A percentile compares a stretch with the other conserved stretches of the same genome.
phyloP scores from a whole-genome alignment of 805 yeast species.

The Saturnispora quitensis region DNA sequence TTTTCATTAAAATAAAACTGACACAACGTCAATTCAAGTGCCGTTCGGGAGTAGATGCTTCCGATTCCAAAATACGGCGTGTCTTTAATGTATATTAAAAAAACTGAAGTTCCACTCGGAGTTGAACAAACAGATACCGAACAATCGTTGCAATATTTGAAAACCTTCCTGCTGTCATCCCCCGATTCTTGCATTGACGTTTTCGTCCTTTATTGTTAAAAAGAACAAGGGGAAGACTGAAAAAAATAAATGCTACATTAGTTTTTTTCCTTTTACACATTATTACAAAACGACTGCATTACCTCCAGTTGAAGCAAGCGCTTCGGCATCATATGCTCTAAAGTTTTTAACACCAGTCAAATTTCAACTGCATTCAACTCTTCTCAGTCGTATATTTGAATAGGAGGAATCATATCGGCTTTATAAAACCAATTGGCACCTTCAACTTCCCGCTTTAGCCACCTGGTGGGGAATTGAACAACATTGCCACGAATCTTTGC shows the following conservation, averaged over 20 bases:
- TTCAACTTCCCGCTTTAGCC: slow-evolving; percentile 83
- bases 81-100: slow-evolving; percentile 10
- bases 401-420: slow-evolving; percentile 88
- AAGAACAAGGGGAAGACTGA: background rate
- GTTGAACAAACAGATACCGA: slow-evolving; percentile 9
- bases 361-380: background rate
- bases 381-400: slow-evolving; percentile 74
- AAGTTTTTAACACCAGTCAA: background rate
- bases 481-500: slow-evolving; percentile 74
- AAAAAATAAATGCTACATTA: background rate
- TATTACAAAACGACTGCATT: background rate
- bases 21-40: slow-evolving; percentile 10
- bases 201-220: background rate
- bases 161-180: slow-evolving; percentile 5
- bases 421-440: slow-evolving; percentile 93
- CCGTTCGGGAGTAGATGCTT: background rate
- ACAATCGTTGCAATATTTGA: slow-evolving; percentile 11
- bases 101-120: slow-evolving; percentile 13
- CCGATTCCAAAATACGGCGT: slow-evolving; percentile 16
- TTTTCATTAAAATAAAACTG: slow-evolving; percentile 13
- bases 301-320: background rate
- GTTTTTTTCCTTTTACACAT: background rate
- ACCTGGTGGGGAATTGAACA: slow-evolving; percentile 85
- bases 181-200: background rate
- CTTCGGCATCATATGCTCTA: background rate